These are phyloP conservation scores for Tephrocybe sp. DNA, from an alignment of 768 basidiomycete species.

Conservation along the genomic window DNA sequence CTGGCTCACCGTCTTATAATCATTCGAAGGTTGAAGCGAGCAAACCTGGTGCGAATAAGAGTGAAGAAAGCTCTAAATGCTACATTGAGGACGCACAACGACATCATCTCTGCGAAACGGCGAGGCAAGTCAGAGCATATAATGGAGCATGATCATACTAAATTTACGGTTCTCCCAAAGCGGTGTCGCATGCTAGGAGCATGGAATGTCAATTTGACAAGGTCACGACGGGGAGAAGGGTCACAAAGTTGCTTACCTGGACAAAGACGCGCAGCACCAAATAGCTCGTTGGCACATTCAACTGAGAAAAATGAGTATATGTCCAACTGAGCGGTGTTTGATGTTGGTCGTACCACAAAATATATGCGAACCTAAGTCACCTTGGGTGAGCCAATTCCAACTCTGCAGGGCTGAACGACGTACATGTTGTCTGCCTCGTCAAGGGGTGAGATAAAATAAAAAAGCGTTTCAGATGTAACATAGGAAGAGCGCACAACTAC, in stretches of 20 bases:
- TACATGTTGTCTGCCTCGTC: conserved; percentile 23
- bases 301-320: conserved; percentile 31
- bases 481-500: conserved; percentile 63
- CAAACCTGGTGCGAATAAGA: conserved; percentile 49
- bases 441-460: not conserved
- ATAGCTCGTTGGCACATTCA: conserved; percentile 82
- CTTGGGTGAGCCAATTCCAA: conserved; percentile 2
- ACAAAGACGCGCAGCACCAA: conserved; percentile 73
- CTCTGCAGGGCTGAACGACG: conserved; percentile 8
- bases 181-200: conserved; percentile 71
- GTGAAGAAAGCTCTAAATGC: conserved; percentile 1
- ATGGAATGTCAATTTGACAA: not conserved
- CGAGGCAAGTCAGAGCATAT: not conserved
- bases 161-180: conserved; percentile 74
- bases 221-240: not conserved
- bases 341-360: conserved; percentile 60
- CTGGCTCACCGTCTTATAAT: conserved; percentile 77
- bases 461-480: not conserved
- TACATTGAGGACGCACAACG: conserved; percentile 41
- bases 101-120: conserved; percentile 57
- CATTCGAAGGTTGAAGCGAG: conserved; percentile 82
- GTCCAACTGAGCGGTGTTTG: not conserved
- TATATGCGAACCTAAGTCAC: conserved; percentile 71
- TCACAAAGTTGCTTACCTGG: conserved; percentile 52
- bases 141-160: not conserved